These are phyloP conservation scores for Geum urbanum DNA, from an alignment of 306 rosid species.

Conservation along the genomic window DNA sequence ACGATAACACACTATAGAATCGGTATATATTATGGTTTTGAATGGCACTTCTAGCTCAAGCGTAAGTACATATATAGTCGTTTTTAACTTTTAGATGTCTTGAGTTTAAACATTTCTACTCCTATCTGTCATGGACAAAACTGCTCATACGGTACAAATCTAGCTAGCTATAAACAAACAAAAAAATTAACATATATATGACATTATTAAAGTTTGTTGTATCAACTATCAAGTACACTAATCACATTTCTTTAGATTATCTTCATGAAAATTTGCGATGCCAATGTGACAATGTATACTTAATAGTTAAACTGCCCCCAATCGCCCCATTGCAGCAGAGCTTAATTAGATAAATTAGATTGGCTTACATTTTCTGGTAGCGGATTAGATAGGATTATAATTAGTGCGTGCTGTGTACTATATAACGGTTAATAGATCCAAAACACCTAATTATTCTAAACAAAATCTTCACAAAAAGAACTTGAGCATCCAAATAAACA, in stretches of 20 bases:
- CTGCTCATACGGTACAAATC: too few relatives aligned
- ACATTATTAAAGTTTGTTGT: background rate
- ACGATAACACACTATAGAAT: too few relatives aligned
- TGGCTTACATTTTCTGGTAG: background rate
- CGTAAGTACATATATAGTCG: too few relatives aligned
- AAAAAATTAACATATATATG: background rate
- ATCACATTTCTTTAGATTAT: background rate
- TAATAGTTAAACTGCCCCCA: background rate
- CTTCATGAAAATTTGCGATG: background rate
- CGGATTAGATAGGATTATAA: constrained; percentile 16
- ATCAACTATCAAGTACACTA: background rate
- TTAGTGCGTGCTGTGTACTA: constrained; percentile 3
- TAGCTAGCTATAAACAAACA: background rate
- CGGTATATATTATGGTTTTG: too few relatives aligned
- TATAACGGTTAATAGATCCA: constrained; percentile 8
- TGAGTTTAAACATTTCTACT: too few relatives aligned
- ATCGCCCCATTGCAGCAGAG: background rate
- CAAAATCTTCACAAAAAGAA: background rate
- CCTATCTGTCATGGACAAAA: too few relatives aligned
- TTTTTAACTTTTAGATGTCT: too few relatives aligned
- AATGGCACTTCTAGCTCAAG: too few relatives aligned
- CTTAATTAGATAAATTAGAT: background rate
- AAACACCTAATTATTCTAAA: constrained; percentile 14
- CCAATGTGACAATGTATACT: constrained; percentile 3
- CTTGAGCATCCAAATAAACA: constrained; percentile 4